Evolutionary conservation across 768 basidiomycete species (phyloP), one percentile per base, ranked within the genome.

Genomic region (Lactarius sanguifluus): DNA sequence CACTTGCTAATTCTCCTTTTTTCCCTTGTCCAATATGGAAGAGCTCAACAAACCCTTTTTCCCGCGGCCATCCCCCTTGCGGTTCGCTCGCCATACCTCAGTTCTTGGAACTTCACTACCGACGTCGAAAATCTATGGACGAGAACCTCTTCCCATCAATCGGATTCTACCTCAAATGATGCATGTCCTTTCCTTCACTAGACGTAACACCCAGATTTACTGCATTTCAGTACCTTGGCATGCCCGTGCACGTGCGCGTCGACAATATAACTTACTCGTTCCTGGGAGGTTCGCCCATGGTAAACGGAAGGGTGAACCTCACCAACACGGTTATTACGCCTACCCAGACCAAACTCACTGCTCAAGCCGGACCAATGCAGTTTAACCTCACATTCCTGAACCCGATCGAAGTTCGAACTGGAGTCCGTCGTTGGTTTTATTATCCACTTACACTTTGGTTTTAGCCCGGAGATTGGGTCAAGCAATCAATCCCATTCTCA

Each of bases 401-500:
- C 32, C 80, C 79, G 2, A 76, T 81, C 30, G 78, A 78, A 71
- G 78, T 78, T 69, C 40, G 59, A 40, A 25, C 25, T 28, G 1
- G 3, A n/a, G 5, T 16, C 32, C 9, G 18, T 10, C 38, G 12
- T 34, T 54, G 5, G 1, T 10, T 41, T 25, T 16, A 6, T n/a
- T n/a, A 15, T 23, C 20, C 4, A 41, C 40, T 23, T 38, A 23
- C 7, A 50, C 28, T 41, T 55, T 36, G 36, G 34, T 34, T 1
- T 23, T 20, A 79, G 77, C 77, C 79, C 0, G 69, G 72, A 10
- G 76, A 81, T 68, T 75, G 76, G 62, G 75, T 78, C 55, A 72
- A 71, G 23, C 78, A 79, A 61, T 79, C 79, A 1, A 60, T 80
- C 4, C 79, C 80, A 5, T 79, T 80, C 70, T 76, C 78, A 12